These are phyloP conservation scores for Aspergillus sp. DNA, from an alignment of 2,329 filamentous ascomycete genomes.

Conservation along the genomic window DNA sequence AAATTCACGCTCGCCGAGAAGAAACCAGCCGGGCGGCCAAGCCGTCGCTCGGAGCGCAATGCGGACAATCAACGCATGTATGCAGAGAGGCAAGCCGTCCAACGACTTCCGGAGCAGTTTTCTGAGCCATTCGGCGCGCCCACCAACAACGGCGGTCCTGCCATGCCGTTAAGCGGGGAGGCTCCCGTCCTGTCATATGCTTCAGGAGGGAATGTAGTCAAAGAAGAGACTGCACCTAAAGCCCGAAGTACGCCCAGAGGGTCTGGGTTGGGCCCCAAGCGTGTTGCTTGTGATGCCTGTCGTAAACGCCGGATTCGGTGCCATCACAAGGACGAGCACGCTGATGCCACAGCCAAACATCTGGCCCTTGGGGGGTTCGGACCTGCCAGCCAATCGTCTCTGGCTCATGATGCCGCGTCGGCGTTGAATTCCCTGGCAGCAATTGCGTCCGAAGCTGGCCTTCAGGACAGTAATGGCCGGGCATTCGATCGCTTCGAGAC, in stretches of 20 bases:
- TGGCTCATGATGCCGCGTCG: constrained; percentile 39
- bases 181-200: constrained; percentile 20
- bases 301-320: constrained; percentile 62
- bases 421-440: constrained; percentile 39
- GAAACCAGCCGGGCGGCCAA: constrained; percentile 55
- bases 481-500: constrained; percentile 31
- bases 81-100: constrained; percentile 38
- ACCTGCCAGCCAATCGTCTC: constrained; percentile 28
- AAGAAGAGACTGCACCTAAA: constrained; percentile 31
- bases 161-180: constrained; percentile 22
- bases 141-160: constrained; percentile 16
- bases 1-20: constrained; percentile 52
- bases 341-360: constrained; percentile 27
- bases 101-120: constrained; percentile 30
- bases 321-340: constrained; percentile 59
- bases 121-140: constrained; percentile 15
- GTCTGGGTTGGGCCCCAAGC: constrained; percentile 59
- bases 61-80: constrained; percentile 42
- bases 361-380: constrained; percentile 30
- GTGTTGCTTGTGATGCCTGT: constrained; percentile 62
- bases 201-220: constrained; percentile 19
- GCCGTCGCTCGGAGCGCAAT: constrained; percentile 57
- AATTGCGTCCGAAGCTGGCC: constrained; percentile 36
- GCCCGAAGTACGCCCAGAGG: constrained; percentile 52
- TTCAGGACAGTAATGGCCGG: constrained; percentile 26